These are phyloP conservation scores for Ustilago shanxiensis DNA, from an alignment of 1,284 basidiomycete genomes.

Conservation along the genomic window DNA sequence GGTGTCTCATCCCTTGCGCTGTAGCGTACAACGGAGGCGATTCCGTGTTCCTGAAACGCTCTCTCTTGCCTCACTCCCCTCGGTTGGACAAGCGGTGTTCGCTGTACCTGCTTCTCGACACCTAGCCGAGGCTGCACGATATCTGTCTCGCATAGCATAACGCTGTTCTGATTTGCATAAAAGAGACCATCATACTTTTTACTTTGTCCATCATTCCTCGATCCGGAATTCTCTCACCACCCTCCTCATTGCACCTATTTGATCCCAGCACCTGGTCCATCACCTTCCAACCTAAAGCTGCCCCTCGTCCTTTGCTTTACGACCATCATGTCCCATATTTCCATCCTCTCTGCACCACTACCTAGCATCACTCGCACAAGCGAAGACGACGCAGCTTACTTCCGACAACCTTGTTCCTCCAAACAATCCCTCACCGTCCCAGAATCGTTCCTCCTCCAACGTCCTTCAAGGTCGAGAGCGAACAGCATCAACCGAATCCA, in stretches of 20 bases:
- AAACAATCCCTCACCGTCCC: conserved; percentile 25
- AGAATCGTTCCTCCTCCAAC: conserved; percentile 3
- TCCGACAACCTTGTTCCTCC: conserved; percentile 23
- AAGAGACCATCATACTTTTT: conserved; percentile 21
- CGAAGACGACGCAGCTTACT: conserved; percentile 22
- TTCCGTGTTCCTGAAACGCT: neutral
- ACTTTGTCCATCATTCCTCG: conserved; percentile 3
- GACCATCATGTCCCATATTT: conserved; percentile 43
- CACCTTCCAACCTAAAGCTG: too few species aligned
- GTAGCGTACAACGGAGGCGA: neutral
- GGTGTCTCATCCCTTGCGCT: neutral
- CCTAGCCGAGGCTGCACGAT: conserved; percentile 21
- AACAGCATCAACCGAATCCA: conserved; percentile 12
- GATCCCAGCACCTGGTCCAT: too few species aligned
- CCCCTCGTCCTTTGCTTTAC: conserved; percentile 5
- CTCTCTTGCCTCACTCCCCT: neutral
- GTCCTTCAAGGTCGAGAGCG: conserved; percentile 19
- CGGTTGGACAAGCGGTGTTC: neutral
- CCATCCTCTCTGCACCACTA: conserved; percentile 21
- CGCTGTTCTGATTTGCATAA: conserved; percentile 10
- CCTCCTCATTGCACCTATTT: neutral
- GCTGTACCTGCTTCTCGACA: conserved; percentile 29
- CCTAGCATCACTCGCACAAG: conserved; percentile 20
- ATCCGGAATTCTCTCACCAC: conserved; percentile 23
- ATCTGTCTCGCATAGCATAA: conserved; percentile 16